These are phyloP conservation scores for Immersiella caudata DNA, from an alignment of 495 filamentous ascomycete genomes.

Conservation along the genomic window DNA sequence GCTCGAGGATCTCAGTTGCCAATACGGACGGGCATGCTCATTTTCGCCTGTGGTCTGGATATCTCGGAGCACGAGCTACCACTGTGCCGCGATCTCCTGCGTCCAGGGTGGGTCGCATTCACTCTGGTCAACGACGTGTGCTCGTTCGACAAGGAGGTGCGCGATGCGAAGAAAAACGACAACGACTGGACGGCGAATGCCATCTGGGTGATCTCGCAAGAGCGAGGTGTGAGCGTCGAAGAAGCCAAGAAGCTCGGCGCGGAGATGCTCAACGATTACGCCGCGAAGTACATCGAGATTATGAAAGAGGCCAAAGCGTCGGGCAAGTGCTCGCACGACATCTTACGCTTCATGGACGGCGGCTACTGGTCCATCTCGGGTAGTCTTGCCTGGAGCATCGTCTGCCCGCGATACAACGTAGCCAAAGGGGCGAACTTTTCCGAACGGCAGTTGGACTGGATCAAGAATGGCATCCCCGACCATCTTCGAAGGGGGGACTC, in stretches of 20 bases:
- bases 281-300: not conserved
- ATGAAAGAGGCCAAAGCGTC: not conserved
- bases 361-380: not conserved
- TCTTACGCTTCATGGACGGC: not conserved
- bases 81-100: not conserved
- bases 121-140: not conserved
- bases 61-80: not conserved
- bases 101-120: not conserved
- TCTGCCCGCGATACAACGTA: not conserved
- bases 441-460: not conserved
- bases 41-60: not conserved
- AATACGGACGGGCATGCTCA: not conserved
- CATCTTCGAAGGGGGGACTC: not conserved
- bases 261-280: not conserved
- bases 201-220: not conserved
- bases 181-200: not conserved
- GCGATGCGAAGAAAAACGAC: not conserved
- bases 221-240: not conserved
- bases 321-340: not conserved
- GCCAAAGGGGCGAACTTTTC: not conserved
- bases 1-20: not conserved
- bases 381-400: not conserved
- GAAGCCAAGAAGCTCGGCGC: not conserved
- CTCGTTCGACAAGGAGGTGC: slow-evolving; percentile 1
- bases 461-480: not conserved